Conservation (phyloP, 345 rosid species). For the Lepidium africanum region DNA sequence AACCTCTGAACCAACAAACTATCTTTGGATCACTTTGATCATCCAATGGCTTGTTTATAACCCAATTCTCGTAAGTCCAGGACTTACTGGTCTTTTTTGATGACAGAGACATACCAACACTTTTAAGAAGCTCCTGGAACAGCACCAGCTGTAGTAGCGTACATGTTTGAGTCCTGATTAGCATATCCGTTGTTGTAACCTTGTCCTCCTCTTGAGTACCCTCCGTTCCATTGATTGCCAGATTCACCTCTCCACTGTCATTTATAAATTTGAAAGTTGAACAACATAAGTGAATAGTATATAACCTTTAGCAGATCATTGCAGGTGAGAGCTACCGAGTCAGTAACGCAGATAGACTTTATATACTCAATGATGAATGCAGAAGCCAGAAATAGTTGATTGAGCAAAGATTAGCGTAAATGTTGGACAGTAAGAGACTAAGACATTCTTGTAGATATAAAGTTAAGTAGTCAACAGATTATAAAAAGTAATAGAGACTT, state of each 20-base stretch:
- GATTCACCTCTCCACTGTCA: slow-evolving; percentile 73
- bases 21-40: slow-evolving; percentile 14
- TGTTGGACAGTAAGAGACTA: neutral
- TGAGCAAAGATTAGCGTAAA: neutral
- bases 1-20: slow-evolving; percentile 24
- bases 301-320: neutral
- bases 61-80: neutral
- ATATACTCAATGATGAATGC: neutral
- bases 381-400: neutral
- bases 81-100: neutral
- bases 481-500: neutral
- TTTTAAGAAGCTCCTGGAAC: slow-evolving; percentile 63
- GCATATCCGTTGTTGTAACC: slow-evolving; percentile 53
- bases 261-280: neutral
- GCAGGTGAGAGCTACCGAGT: neutral
- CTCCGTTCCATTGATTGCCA: slow-evolving; percentile 66
- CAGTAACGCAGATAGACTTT: neutral
- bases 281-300: neutral
- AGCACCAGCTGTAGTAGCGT: slow-evolving; percentile 48
- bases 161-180: slow-evolving; percentile 39
- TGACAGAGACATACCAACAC: slow-evolving; percentile 17
- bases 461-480: neutral
- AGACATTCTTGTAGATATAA: neutral
- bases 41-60: slow-evolving; percentile 1
- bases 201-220: slow-evolving; percentile 63